A percentile compares a stretch with the other conserved stretches of the same genome.
These are phyloP conservation scores for Hypoxylon rubiginosum DNA, from an alignment of 2,329 filamentous ascomycete genomes.

Conservation along the genomic window DNA sequence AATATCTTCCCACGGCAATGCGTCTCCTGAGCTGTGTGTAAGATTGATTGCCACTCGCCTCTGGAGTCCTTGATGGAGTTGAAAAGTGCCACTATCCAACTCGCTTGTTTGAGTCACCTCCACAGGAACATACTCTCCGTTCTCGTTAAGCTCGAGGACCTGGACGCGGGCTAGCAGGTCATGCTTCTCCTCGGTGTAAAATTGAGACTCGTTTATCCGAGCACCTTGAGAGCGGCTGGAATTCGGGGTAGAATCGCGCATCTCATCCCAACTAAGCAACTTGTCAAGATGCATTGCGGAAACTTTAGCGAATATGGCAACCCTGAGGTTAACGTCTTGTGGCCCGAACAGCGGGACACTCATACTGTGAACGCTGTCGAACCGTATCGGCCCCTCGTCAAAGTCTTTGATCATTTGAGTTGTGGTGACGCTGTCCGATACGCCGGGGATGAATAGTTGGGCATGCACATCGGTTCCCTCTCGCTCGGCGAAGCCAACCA, in stretches of 20 bases:
- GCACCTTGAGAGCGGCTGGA: conserved; percentile 70
- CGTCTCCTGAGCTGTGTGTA: conserved; percentile 91
- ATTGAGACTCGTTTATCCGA: conserved; percentile 90
- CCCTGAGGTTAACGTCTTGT: conserved; percentile 80
- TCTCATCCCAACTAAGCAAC: conserved; percentile 97
- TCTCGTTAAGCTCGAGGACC: conserved; percentile 91
- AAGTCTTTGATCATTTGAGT: conserved; percentile 96
- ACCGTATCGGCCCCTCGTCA: conserved; percentile 90
- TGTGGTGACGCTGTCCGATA: conserved; percentile 92
- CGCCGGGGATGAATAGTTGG: conserved; percentile 93
- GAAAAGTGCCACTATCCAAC: conserved; percentile 89
- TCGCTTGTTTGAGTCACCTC: conserved; percentile 90
- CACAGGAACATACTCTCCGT: conserved; percentile 90
- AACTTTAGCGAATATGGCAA: conserved; percentile 92
- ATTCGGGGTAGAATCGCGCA: conserved; percentile 81
- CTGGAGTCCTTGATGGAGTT: conserved; percentile 94
- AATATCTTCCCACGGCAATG: conserved; percentile 89
- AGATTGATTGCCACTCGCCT: conserved; percentile 87
- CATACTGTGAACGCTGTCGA: conserved; percentile 99
- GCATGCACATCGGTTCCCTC: conserved; percentile 97
- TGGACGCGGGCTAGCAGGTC: conserved; percentile 91
- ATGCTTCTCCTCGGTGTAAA: conserved; percentile 92
- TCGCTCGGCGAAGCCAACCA: conserved; percentile 93
- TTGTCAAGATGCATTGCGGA: conserved; percentile 97
- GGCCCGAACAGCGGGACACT: conserved; percentile 86